These are phyloP conservation scores for Papilionanthe hybrid DNA, from an alignment of 116 monocot species.

Conservation along the genomic window DNA sequence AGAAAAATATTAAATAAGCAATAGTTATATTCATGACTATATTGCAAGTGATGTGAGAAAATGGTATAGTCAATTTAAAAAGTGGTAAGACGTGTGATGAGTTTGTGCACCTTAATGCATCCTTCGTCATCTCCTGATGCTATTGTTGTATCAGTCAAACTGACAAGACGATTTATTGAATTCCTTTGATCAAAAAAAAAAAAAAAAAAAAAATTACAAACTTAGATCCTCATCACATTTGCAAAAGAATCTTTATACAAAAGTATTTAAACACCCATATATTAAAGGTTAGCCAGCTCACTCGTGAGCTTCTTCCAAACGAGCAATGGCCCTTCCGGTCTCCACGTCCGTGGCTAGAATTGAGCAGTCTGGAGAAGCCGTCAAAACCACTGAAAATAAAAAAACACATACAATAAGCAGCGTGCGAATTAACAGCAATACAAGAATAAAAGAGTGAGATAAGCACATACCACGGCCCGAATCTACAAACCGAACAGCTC, in stretches of 20 bases:
- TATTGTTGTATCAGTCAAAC: slow-evolving; percentile 74
- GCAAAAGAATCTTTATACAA: not conserved
- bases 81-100: not conserved
- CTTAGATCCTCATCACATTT: not conserved
- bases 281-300: slow-evolving; percentile 14
- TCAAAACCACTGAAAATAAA: slow-evolving; percentile 52
- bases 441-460: not conserved
- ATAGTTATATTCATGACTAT: not conserved
- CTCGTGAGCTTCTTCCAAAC: slow-evolving; percentile 77
- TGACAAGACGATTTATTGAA: slow-evolving; percentile 62
- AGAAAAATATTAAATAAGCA: not conserved
- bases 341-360: slow-evolving; percentile 79
- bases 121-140: slow-evolving; percentile 93
- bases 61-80: not conserved
- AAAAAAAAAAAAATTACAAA: not conserved
- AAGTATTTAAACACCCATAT: not conserved
- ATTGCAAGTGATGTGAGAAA: not conserved
- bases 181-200: slow-evolving; percentile 26
- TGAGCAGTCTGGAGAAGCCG: slow-evolving; percentile 77
- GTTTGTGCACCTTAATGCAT: slow-evolving; percentile 66
- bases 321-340: slow-evolving; percentile 61
- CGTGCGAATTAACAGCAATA: not conserved
- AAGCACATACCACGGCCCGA: slow-evolving; percentile 12
- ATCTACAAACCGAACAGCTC: slow-evolving; percentile 27
- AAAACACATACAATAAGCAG: not conserved